Percentiles rank a stretch among this genome's conserved stretches.
Evolutionary conservation across 2,329 filamentous ascomycete species (phyloP).

Genomic region (Neofusicoccum cordaticola): DNA sequence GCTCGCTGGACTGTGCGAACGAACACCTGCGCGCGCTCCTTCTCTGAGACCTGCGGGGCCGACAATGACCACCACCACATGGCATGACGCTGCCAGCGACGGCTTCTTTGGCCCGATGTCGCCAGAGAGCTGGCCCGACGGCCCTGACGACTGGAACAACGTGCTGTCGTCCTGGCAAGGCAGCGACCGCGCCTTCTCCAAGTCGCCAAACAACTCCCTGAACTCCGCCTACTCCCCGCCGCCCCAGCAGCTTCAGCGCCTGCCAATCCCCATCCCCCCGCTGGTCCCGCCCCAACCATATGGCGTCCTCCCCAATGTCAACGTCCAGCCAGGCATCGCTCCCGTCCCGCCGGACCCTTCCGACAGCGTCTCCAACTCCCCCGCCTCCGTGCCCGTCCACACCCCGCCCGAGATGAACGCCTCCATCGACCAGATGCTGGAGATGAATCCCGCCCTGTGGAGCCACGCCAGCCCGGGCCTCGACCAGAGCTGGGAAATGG

Average conservation of each 20-base stretch:
- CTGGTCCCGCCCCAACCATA: constrained; percentile 1
- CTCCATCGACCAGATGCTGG: constrained; percentile 13
- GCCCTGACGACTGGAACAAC: constrained; percentile 3
- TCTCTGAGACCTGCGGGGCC: neutral
- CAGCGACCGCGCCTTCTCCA: constrained; percentile 17
- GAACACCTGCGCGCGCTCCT: neutral
- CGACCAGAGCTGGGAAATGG: constrained; percentile 17
- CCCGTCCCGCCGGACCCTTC: neutral
- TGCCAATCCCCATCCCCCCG: constrained; percentile 10
- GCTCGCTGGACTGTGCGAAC: no score
- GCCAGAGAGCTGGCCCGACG: constrained; percentile 10
- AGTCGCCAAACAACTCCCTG: constrained; percentile 15
- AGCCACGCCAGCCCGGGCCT: constrained; percentile 12
- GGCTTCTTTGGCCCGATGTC: constrained; percentile 16
- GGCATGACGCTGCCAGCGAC: constrained; percentile 9
- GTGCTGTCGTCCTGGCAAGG: constrained; percentile 6
- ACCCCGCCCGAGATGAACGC: constrained; percentile 17
- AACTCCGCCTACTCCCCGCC: constrained; percentile 13
- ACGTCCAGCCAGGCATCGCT: neutral
- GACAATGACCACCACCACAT: constrained; percentile 10
- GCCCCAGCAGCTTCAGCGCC: constrained; percentile 4
- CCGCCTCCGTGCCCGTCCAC: constrained; percentile 14
- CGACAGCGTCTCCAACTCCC: constrained; percentile 16
- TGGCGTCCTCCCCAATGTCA: neutral
- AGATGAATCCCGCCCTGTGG: constrained; percentile 12